Conservation (phyloP, 1,284 basidiomycete species). For the Moniliella sp. region DNA sequence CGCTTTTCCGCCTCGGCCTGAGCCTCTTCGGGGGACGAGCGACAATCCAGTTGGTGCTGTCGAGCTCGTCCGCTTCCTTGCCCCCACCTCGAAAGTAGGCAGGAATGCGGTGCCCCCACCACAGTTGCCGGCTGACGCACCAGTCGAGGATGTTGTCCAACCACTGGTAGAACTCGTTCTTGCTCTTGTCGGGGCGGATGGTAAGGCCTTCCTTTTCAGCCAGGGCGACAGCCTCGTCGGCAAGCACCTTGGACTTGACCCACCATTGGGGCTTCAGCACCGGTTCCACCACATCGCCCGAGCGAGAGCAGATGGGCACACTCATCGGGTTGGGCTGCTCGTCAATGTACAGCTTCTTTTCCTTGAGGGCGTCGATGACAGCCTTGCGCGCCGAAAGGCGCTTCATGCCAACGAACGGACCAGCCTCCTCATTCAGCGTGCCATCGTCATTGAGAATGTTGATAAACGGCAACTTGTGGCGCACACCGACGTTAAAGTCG, state of each 20-base stretch:
- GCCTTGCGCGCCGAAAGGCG: conserved; percentile 76
- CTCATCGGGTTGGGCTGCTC: conserved; percentile 48
- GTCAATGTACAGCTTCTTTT: conserved; percentile 66
- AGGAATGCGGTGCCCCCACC: conserved; percentile 96
- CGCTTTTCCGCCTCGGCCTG: conserved; percentile 52
- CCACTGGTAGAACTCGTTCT: conserved; percentile 91
- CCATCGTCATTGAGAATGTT: conserved; percentile 93
- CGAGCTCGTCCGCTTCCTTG: too few species aligned
- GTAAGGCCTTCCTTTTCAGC: conserved; percentile 41
- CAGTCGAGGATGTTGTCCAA: conserved; percentile 88
- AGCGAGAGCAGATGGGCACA: conserved; percentile 29
- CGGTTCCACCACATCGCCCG: conserved; percentile 80
- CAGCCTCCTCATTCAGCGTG: conserved; percentile 77
- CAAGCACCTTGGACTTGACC: conserved; percentile 79
- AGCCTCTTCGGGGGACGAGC: conserved; percentile 64
- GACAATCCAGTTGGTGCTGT: conserved; percentile 79
- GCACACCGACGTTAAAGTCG: conserved; percentile 79
- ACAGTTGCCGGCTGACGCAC: conserved; percentile 94
- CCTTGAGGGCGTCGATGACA: conserved; percentile 65
- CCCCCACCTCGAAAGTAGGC: conserved; percentile 72
- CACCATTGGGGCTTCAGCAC: conserved; percentile 98
- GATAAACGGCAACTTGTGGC: conserved; percentile 78
- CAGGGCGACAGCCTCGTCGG: conserved; percentile 49
- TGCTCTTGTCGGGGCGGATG: conserved; percentile 64
- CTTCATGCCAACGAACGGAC: conserved; percentile 52